Percentiles rank a stretch among this genome's conserved stretches.
phyloP scores from a whole-genome alignment of 768 basidiomycete genomes.

The Lentinula sp. region DNA sequence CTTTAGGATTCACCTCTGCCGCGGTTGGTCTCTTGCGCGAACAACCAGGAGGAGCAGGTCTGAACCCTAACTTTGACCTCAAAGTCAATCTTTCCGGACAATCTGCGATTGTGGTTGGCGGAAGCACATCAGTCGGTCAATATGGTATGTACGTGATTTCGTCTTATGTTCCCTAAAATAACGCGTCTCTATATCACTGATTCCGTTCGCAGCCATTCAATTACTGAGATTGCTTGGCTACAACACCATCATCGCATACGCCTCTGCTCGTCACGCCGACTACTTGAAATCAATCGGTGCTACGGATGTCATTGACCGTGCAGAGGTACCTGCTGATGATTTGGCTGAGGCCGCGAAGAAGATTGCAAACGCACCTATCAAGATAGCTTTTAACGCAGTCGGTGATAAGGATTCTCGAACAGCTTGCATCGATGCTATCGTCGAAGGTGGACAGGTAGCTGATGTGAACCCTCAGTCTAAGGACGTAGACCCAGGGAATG shows the following conservation, averaged over 20 bases:
- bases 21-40: conserved; percentile 41
- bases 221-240: not conserved
- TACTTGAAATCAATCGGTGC: conserved; percentile 31
- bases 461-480: not conserved
- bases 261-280: conserved; percentile 23
- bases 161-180: not conserved
- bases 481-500: not conserved
- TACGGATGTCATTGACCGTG: conserved; percentile 31
- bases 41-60: conserved; percentile 30
- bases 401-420: not conserved
- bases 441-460: conserved; percentile 3
- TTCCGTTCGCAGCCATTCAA: conserved; percentile 1
- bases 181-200: not conserved
- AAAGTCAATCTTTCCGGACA: conserved; percentile 34
- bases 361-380: conserved; percentile 1
- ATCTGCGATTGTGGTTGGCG: conserved; percentile 43
- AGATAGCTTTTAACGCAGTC: not conserved
- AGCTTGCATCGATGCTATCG: not conserved
- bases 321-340: not conserved
- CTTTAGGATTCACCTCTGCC: conserved; percentile 42
- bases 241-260: conserved; percentile 27
- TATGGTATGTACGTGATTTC: conserved; percentile 26
- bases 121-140: conserved; percentile 44
- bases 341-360: not conserved
- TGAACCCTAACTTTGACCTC: conserved; percentile 31